These are phyloP conservation scores for Trichoderma brevicompactum DNA, from an alignment of 2,329 filamentous ascomycete species.

Conservation along the genomic window DNA sequence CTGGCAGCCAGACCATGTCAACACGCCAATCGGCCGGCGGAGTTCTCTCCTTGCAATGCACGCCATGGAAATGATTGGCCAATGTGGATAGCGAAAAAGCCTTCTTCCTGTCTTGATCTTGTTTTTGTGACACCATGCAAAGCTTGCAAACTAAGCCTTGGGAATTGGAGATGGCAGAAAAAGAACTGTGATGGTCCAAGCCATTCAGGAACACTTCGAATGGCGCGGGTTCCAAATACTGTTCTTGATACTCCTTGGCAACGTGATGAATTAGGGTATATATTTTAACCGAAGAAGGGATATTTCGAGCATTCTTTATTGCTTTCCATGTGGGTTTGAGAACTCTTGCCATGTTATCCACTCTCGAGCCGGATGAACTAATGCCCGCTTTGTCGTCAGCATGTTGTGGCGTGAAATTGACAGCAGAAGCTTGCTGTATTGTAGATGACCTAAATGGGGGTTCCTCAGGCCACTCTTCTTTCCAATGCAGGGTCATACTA, in stretches of 20 bases:
- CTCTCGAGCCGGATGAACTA: slow-evolving; percentile 48
- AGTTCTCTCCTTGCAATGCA: slow-evolving; percentile 41
- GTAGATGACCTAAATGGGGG: slow-evolving; percentile 67
- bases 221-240: slow-evolving; percentile 61
- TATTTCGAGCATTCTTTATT: slow-evolving; percentile 61
- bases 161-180: slow-evolving; percentile 60
- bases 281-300: slow-evolving; percentile 66
- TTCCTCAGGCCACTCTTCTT: slow-evolving; percentile 76
- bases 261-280: slow-evolving; percentile 68
- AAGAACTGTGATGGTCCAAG: slow-evolving; percentile 59
- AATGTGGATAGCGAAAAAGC: slow-evolving; percentile 63
- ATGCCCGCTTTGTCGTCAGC: not conserved
- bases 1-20: slow-evolving; percentile 52
- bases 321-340: slow-evolving; percentile 67
- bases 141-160: slow-evolving; percentile 58
- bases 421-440: not conserved
- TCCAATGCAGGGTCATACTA: slow-evolving; percentile 77
- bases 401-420: not conserved
- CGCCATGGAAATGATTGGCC: slow-evolving; percentile 59
- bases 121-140: slow-evolving; percentile 47
- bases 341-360: slow-evolving; percentile 58
- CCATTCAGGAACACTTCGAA: slow-evolving; percentile 64
- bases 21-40: slow-evolving; percentile 48
- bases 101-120: slow-evolving; percentile 46
- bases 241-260: slow-evolving; percentile 59